Conservation (phyloP, 768 basidiomycete genomes). For the Pluteus cervinus region DNA sequence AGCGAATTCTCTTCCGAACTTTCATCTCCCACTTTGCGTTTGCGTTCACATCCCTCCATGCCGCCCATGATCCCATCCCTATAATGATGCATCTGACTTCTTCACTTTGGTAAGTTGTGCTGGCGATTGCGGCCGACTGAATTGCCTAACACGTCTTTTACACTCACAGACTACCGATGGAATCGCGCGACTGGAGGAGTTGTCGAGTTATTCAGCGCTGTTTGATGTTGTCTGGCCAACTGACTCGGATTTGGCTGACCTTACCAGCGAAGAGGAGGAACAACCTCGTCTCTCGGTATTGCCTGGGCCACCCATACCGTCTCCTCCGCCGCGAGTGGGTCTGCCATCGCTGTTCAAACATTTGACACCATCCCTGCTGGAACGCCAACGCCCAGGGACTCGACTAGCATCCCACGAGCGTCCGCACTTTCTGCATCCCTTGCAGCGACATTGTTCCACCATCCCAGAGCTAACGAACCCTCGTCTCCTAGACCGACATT, state of each 20-base stretch:
- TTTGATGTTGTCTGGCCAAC: slow-evolving; percentile 43
- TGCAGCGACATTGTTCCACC: slow-evolving; percentile 50
- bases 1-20: no score
- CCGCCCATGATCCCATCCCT: no score
- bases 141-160: neutral
- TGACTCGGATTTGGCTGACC: slow-evolving; percentile 15
- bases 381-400: slow-evolving; percentile 27
- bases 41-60: no score
- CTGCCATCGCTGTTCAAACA: slow-evolving; percentile 39
- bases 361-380: slow-evolving; percentile 48
- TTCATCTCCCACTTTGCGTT: no score
- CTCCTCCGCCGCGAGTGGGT: slow-evolving; percentile 20
- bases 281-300: slow-evolving; percentile 15
- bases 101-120: no score
- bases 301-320: slow-evolving; percentile 16
- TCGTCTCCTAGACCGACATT: slow-evolving; percentile 11
- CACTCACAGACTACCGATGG: no score
- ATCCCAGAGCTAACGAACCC: slow-evolving; percentile 31
- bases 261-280: slow-evolving; percentile 18
- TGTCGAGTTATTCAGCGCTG: slow-evolving; percentile 35
- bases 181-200: no score
- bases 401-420: slow-evolving; percentile 32
- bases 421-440: slow-evolving; percentile 73
- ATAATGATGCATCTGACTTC: no score
- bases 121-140: no score